Base-by-base conservation (phyloP, 78 protist genomes). In the Andalucia godoyi region DNA sequence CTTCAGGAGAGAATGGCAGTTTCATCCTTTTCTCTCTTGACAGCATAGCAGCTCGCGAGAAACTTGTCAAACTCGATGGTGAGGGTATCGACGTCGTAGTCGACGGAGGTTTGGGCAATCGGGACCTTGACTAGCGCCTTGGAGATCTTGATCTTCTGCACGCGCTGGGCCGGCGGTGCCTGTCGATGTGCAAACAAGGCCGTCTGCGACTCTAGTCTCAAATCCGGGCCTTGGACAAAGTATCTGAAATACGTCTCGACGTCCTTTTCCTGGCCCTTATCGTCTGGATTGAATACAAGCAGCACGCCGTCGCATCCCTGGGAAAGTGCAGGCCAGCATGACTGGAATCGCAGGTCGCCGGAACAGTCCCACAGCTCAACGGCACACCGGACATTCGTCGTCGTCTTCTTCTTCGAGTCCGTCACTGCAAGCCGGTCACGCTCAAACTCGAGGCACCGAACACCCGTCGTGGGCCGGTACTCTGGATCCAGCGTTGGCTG, bases 311-410 rank as follows among this genome's bases (percentile, higher is more conserved):
- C 51, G 18, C 52, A 2, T 18, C 29, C 63, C n/a, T 3, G 17
- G 25, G 8, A 18, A 10, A 7, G 1, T 1, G 66, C 63, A 21
- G 74, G 64, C 74, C 74, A 69, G 74, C 74, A 69, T 2, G 47
- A 1, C 33, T 69, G 64, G 15, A 23, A 69, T 6, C 41, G 23
- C 33, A 4, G 29, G 41, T 8, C 4, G 41, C 74, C 74, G 5
- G 39, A 2, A 18, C 29, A 41, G 13, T 69, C 74, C 74, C 74
- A 69, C 34, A 69, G 63, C 50, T 69, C 74, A 27, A 69, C 63
- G 21, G 38, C 32, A 7, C 15, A 6, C 27, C 51, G n/a, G 27
- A 34, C 29, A 23, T 34, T 61, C 13, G 25, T 43, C 25, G 13
- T 17, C 10, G 13, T 10, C 10, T 43, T 17, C 25, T 17, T 10